Conservation (phyloP, 768 basidiomycete genomes). For the Artomyces pyxidatus region DNA sequence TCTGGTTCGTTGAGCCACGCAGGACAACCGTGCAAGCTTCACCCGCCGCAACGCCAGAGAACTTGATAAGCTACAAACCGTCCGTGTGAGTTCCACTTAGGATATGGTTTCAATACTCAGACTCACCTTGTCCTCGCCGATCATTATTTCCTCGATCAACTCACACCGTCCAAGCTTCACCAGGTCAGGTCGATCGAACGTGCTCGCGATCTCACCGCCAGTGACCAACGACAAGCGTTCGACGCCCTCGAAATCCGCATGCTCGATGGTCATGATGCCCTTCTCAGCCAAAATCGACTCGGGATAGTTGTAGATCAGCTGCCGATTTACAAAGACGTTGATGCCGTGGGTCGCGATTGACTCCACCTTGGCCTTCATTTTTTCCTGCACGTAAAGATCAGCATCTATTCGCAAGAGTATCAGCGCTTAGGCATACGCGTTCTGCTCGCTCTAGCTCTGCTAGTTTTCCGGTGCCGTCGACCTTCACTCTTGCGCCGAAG, state of each 20-base stretch:
- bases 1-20: conserved; percentile 94
- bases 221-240: conserved; percentile 93
- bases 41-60: conserved; percentile 97
- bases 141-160: conserved; percentile 97
- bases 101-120: not conserved
- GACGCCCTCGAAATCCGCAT: conserved; percentile 98
- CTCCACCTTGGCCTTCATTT: conserved; percentile 98
- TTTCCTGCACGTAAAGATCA: conserved; percentile 54
- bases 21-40: conserved; percentile 97
- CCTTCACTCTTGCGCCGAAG: conserved; percentile 93
- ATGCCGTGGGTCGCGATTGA: conserved; percentile 91
- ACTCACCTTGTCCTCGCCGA: conserved; percentile 94
- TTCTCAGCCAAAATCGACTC: conserved; percentile 91
- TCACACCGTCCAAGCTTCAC: conserved; percentile 93
- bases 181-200: conserved; percentile 87
- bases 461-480: conserved; percentile 92
- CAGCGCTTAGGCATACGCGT: conserved; percentile 39
- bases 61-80: conserved; percentile 83
- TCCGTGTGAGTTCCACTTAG: not conserved
- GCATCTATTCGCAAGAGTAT: not conserved
- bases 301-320: conserved; percentile 99
- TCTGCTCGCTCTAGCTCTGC: conserved; percentile 98
- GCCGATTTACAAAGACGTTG: conserved; percentile 96
- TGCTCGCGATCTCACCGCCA: conserved; percentile 94
- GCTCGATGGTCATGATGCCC: conserved; percentile 94